A percentile compares a stretch with the other conserved stretches of the same genome.
These are phyloP conservation scores for Lentinula guzmanii DNA, from an alignment of 768 basidiomycete genomes.

Conservation along the genomic window DNA sequence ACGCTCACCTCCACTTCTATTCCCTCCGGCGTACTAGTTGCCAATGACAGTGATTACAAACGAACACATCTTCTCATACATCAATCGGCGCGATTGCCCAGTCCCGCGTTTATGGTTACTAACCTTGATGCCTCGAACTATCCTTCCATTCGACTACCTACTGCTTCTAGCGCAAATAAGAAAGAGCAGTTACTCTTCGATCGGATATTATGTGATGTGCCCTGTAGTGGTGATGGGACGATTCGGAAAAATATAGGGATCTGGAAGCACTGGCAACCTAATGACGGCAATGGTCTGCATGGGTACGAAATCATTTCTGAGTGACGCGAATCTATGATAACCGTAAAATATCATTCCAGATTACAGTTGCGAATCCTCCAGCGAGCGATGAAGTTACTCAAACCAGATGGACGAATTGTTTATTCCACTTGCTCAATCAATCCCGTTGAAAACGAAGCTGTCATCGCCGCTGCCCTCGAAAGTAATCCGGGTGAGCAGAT, in stretches of 20 bases:
- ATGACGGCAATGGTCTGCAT: constrained; percentile 90
- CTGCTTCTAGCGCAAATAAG: constrained; percentile 26
- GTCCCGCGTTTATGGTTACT: constrained; percentile 89
- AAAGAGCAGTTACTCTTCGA: constrained; percentile 72
- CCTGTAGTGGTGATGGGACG: constrained; percentile 97
- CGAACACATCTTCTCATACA: constrained; percentile 96
- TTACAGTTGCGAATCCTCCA: constrained; percentile 89
- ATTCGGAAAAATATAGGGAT: constrained; percentile 91
- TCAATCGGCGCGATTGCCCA: constrained; percentile 91
- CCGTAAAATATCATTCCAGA: constrained; percentile 29
- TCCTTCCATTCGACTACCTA: constrained; percentile 55
- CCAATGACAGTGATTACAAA: constrained; percentile 93
- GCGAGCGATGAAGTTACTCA: constrained; percentile 88
- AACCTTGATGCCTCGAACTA: constrained; percentile 92
- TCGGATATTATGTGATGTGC: constrained; percentile 93
- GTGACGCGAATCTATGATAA: neutral
- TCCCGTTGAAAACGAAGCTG: constrained; percentile 96
- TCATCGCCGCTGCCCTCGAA: constrained; percentile 79
- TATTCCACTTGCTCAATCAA: constrained; percentile 98
- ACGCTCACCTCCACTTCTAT: constrained; percentile 55
- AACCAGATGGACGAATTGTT: constrained; percentile 79
- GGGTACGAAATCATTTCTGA: constrained; percentile 33
- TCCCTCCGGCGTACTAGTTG: constrained; percentile 83
- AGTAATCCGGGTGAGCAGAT: constrained; percentile 52
- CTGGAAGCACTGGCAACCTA: constrained; percentile 88